Evolutionary conservation across 192 early-diverging fungal genomes (phyloP), one percentile per base, ranked within the genome.

Genomic region (Funneliformis mosseae): DNA sequence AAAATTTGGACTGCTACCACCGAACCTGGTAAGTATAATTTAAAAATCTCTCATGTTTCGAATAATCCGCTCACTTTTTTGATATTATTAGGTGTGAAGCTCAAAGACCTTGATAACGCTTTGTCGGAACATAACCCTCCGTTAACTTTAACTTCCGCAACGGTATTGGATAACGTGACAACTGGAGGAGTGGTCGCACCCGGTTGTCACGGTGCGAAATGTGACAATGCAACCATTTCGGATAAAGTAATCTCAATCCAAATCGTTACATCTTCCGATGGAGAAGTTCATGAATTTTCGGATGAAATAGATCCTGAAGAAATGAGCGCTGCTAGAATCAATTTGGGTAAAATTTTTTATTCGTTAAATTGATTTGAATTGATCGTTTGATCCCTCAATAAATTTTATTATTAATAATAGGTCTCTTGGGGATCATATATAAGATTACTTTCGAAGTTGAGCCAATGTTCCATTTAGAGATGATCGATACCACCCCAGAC

Each of bases 381-480:
- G 23, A n/a, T 23, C 6, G n/a, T 25, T n/a, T n/a, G n/a, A 4
- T 21, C 25, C 16, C 11, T 23, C 33, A 67, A 11, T 2, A 12
- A n/a, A 23, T 38, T 67, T 12, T 5, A 38, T 67, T 67, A 23
- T 33, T 5, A 14, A 27, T 5, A 14, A 14, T 16, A 81, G 85
- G 85, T 39, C 74, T 86, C 2, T 67, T 86, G 0, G 85, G 83
- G 1, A 45, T 87, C 33, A 84, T 83, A 18, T 87, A 82, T 68
- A 87, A 48, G 6, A 68, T 84, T 42, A 82, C 83, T 16, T 50
- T 84, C 9, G 55, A 45, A 0, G 82, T 83, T 42, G 80, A 83
- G 59, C 85, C 85, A 39, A 84, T 87, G 83, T 84, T 83, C 73
- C 79, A 83, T 43, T 62, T 87, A 18, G 46, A 67, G 25, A 87